Base-by-base conservation (phyloP, 148 eudicot species). In the Suaeda aralocaspica region DNA sequence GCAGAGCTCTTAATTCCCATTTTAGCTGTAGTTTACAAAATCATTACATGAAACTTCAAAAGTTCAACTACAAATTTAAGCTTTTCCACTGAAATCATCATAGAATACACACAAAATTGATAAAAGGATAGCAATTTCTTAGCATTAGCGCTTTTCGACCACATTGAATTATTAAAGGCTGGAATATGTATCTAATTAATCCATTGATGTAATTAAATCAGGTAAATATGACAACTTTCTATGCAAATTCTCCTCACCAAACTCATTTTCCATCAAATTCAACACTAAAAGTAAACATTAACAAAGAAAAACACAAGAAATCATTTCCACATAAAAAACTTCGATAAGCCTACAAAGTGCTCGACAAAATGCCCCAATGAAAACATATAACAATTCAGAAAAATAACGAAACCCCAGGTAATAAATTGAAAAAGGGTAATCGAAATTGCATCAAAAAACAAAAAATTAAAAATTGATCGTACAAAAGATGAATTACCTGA, bases 1-100 rank as follows among this genome's bases (percentile, higher is more conserved):
- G 88, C 95, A 31, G 87, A 28, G 33, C 83, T 72, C 75, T 80
- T 89, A 29, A 80, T 70, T 50, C 67, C 80, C 85, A 77, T 75
- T 58, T 80, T 81, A 76, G 89, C 97, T 88, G 72, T 53, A 72
- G 42, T 57, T 21, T 21, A 55, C 39, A 33, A 46, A n/a, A 30
- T 36, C 28, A 33, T 61, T 56, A 69, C 39, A 34, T 22, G 66
- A 66, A 11, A 9, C 50, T n/a, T 5, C 11, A 62, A 18, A 29
- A 22, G 0, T 3, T n/a, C n/a, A n/a, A n/a, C n/a, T n/a, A 9
- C 59, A 24, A n/a, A 68, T 42, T 19, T 42, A 4, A 36, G 13
- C 36, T 25, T 14, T 60, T 10, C 51, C 46, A 12, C 28, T 36
- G 4, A 56, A 1, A 10, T 18, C 3, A 39, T 24, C 30, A 55